Evolutionary conservation across 805 yeast genomes (phyloP).

Genomic region (Kodamaea kaohsiungensis): DNA sequence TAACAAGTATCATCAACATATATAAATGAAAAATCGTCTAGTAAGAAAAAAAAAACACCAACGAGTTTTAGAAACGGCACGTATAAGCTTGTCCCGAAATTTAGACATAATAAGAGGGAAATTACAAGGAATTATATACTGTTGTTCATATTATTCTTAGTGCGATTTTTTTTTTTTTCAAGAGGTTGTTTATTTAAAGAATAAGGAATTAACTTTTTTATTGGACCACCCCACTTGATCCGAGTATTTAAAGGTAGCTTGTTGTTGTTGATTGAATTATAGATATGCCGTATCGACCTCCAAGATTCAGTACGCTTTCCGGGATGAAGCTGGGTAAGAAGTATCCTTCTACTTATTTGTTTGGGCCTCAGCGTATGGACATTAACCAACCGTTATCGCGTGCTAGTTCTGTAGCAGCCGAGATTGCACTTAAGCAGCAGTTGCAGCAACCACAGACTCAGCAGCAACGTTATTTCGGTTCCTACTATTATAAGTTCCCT

Average conservation of each 20-base stretch:
- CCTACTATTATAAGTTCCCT: conserved; percentile 47
- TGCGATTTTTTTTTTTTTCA: not conserved
- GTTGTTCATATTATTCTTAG: not conserved
- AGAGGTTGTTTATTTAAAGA: not conserved
- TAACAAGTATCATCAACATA: too few species aligned
- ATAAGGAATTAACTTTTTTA: not conserved
- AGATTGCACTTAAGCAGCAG: conserved; percentile 23
- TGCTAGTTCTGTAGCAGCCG: conserved; percentile 37
- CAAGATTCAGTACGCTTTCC: conserved; percentile 9
- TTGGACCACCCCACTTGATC: not conserved
- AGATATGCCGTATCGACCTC: conserved; percentile 8
- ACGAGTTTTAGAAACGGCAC: not conserved
- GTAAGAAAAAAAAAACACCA: too few species aligned
- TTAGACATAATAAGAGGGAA: not conserved
- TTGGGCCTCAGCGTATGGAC: conserved; percentile 41
- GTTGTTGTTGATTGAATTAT: not conserved
- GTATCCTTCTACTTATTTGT: conserved; percentile 27
- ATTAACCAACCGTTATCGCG: conserved; percentile 45
- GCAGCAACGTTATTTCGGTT: conserved; percentile 20
- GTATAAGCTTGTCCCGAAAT: not conserved
- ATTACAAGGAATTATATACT: not conserved
- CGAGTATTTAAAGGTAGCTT: not conserved
- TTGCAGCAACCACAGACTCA: conserved; percentile 13
- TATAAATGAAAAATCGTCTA: too few species aligned
- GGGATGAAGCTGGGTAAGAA: conserved; percentile 18